Conservation (phyloP, 345 rosid genomes). For the Lepidium aucheri region DNA sequence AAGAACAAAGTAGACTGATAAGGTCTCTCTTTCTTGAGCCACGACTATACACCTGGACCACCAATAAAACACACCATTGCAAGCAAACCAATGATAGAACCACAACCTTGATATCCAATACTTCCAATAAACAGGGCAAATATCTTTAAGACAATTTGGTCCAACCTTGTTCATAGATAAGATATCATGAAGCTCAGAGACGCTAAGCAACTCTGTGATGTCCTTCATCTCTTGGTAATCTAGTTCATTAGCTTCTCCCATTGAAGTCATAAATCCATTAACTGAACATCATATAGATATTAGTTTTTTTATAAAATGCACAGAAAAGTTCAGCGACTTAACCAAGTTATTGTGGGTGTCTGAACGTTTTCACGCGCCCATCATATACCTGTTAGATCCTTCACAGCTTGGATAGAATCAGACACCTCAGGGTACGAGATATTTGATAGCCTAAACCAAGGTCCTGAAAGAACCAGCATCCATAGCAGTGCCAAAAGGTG, state of each 20-base stretch:
- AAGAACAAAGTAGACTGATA: conserved; percentile 44
- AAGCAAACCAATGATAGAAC: not conserved
- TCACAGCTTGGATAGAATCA: conserved; percentile 45
- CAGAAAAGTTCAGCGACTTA: not conserved
- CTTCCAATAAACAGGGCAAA: not conserved
- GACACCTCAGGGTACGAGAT: conserved; percentile 61
- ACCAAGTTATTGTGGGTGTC: not conserved
- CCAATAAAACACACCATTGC: conserved; percentile 19
- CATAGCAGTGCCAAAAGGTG: not conserved
- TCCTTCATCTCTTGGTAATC: conserved; percentile 36
- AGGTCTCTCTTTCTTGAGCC: conserved; percentile 66
- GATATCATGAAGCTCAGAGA: conserved; percentile 70
- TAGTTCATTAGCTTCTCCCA: conserved; percentile 36
- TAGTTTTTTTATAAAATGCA: conserved; percentile 9
- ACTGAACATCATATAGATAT: conserved; percentile 33
- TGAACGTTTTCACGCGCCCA: not conserved
- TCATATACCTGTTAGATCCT: conserved; percentile 50
- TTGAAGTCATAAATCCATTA: conserved; percentile 39
- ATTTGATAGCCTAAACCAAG: conserved; percentile 77
- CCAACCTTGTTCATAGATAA: conserved; percentile 49
- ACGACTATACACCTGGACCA: conserved; percentile 35
- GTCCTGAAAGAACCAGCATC: conserved; percentile 37
- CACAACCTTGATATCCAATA: not conserved
- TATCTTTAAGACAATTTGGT: not conserved
- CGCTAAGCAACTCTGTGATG: conserved; percentile 45